phyloP scores from a whole-genome alignment of 768 basidiomycete genomes.

The Boletus sp. region DNA sequence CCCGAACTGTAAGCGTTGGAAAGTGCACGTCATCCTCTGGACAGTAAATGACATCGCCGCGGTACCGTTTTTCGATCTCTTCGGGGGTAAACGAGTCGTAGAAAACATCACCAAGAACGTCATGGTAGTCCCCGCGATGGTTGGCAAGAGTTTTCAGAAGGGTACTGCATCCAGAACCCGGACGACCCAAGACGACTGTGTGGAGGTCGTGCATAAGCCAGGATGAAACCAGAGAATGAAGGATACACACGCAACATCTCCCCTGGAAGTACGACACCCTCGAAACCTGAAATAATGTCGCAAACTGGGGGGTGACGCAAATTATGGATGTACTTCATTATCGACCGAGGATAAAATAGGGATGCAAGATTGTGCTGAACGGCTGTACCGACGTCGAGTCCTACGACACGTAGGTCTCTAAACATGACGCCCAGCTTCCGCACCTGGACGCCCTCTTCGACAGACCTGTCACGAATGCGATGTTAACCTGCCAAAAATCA shows the following conservation, averaged over 20 bases:
- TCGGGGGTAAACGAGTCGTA: conserved; percentile 47
- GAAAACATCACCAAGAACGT: conserved; percentile 42
- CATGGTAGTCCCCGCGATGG: conserved; percentile 39
- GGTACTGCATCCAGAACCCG: conserved; percentile 59
- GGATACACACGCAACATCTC: conserved; percentile 70
- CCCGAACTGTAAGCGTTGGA: conserved; percentile 42
- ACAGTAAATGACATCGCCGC: conserved; percentile 46
- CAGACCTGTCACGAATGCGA: conserved; percentile 25
- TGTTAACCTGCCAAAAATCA: neutral
- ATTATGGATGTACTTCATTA: conserved; percentile 39
- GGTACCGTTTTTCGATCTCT: conserved; percentile 45
- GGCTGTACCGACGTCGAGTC: conserved; percentile 41
- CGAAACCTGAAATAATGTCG: conserved; percentile 60
- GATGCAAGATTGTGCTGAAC: conserved; percentile 54
- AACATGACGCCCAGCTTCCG: conserved; percentile 53
- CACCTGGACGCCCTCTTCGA: conserved; percentile 29
- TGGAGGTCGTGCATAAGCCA: neutral
- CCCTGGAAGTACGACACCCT: conserved; percentile 63
- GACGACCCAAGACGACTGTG: conserved; percentile 79
- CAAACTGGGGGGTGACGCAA: conserved; percentile 61
- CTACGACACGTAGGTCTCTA: conserved; percentile 50
- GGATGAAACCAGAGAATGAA: conserved; percentile 9
- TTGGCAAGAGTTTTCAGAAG: conserved; percentile 54
- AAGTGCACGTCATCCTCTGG: conserved; percentile 28
- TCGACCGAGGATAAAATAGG: conserved; percentile 44